Evolutionary conservation across 768 basidiomycete genomes (phyloP).

Genomic region (Sarcodon aspratus): DNA sequence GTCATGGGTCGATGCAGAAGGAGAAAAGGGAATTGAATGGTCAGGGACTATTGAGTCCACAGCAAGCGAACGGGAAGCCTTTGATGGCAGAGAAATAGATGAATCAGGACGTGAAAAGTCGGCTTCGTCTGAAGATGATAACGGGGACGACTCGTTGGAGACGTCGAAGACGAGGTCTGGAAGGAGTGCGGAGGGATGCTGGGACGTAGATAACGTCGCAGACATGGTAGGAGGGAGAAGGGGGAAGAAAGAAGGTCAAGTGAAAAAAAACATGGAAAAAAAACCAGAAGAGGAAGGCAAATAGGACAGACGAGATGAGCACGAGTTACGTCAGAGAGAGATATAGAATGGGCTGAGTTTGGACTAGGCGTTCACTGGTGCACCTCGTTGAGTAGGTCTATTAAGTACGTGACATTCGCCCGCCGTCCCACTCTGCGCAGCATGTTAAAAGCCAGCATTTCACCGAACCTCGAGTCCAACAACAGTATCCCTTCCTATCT

Average conservation of each 20-base stretch:
- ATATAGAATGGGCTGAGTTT: no score
- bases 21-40: no score
- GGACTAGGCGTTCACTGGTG: no score
- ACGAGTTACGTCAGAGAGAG: no score
- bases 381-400: no score
- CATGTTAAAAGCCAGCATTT: not conserved
- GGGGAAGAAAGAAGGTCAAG: conserved; percentile 4
- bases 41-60: no score
- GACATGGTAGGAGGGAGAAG: conserved; percentile 1
- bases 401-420: no score
- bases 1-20: no score
- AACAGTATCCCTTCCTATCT: conserved; percentile 22
- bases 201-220: not conserved
- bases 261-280: not conserved
- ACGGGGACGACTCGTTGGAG: not conserved
- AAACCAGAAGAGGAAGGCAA: conserved; percentile 1
- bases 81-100: no score
- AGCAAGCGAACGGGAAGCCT: no score
- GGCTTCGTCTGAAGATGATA: not conserved
- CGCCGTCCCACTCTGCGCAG: not conserved
- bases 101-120: no score
- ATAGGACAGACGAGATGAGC: no score
- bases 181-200: not conserved
- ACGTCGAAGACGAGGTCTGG: not conserved
- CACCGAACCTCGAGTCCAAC: conserved; percentile 8